Conservation (phyloP, 2,329 filamentous ascomycete genomes). For the Lecanicillium sp. region DNA sequence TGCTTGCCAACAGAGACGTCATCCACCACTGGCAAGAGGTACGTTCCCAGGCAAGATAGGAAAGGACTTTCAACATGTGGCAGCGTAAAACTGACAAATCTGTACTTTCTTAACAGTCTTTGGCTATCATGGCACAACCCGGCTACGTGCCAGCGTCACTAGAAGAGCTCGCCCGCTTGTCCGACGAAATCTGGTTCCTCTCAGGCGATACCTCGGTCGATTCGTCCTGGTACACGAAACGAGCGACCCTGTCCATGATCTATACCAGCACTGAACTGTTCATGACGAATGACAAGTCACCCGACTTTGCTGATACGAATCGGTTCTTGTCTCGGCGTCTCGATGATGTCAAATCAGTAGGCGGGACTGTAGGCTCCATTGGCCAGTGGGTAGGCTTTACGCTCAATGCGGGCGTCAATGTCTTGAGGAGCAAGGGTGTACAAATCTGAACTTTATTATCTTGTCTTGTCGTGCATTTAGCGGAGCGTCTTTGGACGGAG, state of each 20-base stretch:
- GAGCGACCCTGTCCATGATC: conserved; percentile 45
- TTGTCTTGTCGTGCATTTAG: no score
- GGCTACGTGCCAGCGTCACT: conserved; percentile 68
- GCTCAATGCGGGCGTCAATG: conserved; percentile 65
- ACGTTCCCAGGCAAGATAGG: conserved; percentile 20
- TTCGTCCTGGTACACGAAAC: conserved; percentile 73
- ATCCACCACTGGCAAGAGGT: conserved; percentile 83
- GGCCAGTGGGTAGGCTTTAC: conserved; percentile 79
- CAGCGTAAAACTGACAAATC: conserved; percentile 24
- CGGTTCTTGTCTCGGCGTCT: conserved; percentile 71
- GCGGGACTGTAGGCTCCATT: conserved; percentile 53
- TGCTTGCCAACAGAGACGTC: conserved; percentile 65
- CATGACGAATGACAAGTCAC: conserved; percentile 82
- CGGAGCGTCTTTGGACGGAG: neutral
- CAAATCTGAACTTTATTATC: conserved; percentile 51
- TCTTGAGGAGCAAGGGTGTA: conserved; percentile 80
- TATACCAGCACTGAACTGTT: conserved; percentile 76
- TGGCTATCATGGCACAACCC: conserved; percentile 84
- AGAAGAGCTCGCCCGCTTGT: conserved; percentile 68
- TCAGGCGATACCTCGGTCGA: conserved; percentile 78
- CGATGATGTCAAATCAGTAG: conserved; percentile 57
- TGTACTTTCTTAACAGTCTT: no score
- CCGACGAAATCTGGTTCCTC: conserved; percentile 90
- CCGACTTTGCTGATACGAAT: conserved; percentile 67
- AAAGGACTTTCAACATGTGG: neutral